Evolutionary conservation across 148 eudicot species (phyloP), one percentile per base, ranked within the genome.

Genomic region (Silene conica): DNA sequence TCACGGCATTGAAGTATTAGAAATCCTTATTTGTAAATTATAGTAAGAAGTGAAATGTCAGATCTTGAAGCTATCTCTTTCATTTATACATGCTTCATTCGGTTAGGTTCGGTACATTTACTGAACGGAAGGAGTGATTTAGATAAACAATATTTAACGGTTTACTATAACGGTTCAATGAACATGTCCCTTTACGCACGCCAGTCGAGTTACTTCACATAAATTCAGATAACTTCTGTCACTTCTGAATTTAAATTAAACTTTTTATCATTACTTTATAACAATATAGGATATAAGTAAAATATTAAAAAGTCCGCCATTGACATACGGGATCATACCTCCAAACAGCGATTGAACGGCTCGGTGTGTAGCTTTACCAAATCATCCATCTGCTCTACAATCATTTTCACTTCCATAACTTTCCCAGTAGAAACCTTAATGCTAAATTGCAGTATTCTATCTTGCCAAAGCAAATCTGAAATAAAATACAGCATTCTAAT

Each of bases 261-360:
- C n/a, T 65, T 38, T 18, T 16, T 16, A 16, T 65, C 5, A 43
- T 16, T 16, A 26, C 62, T 20, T 59, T 1, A 20, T 59, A 59
- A 59, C 1, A 9, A 59, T n/a, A 66, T 34, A 66, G 15, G 50
- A 34, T 38, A 16, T 2, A 31, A 28, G 31, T 28, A 34, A 65
- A 31, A 62, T 1, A 6, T 8, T n/a, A 67, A 38, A 43, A 38
- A 3, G 19, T 20, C 55, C 19, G 20, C 34, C 23, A 22, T 23
- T 54, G 63, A 71, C 8, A n/a, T 56, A 21, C 13, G 38, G 58
- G 73, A 46, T 70, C 43, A 43, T 52, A 50, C 59, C 60, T 71
- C 62, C 63, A 18, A 55, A 56, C 45, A 71, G 31, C 45, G 69
- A 16, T n/a, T 38, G n/a, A 14, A 50, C 54, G 55, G 18, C 3